phyloP scores from a whole-genome alignment of 1,284 basidiomycete species.

The Rhodofomes roseus region DNA sequence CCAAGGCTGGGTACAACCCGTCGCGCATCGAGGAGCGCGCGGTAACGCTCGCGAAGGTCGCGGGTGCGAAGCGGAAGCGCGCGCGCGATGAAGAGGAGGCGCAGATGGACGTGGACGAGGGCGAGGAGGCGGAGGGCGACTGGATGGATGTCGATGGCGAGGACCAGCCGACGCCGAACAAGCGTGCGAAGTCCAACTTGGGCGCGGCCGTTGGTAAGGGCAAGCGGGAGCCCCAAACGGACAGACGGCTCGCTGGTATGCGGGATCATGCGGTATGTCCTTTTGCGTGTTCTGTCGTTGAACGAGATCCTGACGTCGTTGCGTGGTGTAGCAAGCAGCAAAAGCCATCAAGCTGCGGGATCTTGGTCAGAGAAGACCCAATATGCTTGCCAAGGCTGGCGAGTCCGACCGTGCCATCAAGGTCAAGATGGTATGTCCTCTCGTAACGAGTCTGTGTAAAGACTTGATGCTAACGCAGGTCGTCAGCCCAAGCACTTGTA shows the following conservation, averaged over 20 bases:
- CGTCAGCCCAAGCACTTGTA: constrained; percentile 82
- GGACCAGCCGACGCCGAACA: constrained; percentile 51
- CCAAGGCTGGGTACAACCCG: constrained; percentile 87
- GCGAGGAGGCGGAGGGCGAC: constrained; percentile 40
- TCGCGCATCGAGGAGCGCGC: constrained; percentile 87
- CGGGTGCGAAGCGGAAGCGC: constrained; percentile 72
- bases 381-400: constrained; percentile 84
- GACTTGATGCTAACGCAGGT: constrained; percentile 8
- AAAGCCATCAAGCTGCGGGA: constrained; percentile 81
- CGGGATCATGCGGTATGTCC: constrained; percentile 61
- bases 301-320: constrained; percentile 2
- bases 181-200: constrained; percentile 59
- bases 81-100: constrained; percentile 48
- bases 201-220: constrained; percentile 49
- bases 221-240: constrained; percentile 59
- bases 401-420: constrained; percentile 84
- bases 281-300: background rate
- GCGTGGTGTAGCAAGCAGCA: constrained; percentile 60
- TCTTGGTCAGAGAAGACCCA: constrained; percentile 81
- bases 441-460: background rate
- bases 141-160: constrained; percentile 56
- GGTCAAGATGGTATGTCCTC: constrained; percentile 68
- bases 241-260: constrained; percentile 80
- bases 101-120: constrained; percentile 42
- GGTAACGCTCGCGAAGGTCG: constrained; percentile 75